Evolutionary conservation across 176 grass and related monocot genomes (phyloP), one percentile per base, ranked within the genome.

Genomic region (Bromus sterilis): DNA sequence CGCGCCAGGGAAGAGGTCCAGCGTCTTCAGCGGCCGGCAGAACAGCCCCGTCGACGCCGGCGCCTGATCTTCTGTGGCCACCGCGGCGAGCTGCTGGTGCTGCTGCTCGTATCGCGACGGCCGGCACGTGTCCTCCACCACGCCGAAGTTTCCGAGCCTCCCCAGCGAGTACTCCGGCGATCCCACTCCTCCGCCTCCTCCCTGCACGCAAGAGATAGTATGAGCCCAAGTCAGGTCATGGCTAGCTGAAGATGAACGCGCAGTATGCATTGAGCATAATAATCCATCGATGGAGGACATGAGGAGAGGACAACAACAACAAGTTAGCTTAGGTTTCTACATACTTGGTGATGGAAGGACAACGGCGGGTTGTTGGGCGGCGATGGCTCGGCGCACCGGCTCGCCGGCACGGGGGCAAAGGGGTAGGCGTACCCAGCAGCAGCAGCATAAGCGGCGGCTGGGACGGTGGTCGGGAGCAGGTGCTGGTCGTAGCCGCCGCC

Each of bases 1-100:
- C 31, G 88, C 90, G 53, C 86, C 80, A 12, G 96, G 96, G 87
- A 98, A 98, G 43, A 98, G 90, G 75, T 98, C 96, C 26, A 98
- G 93, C 62, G 96, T 98, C 89, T 91, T 93, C 23, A 91, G 90
- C 60, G 90, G 96, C 75, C 80, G 33, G 84, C 86, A 89, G 78
- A 44, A 76, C 37, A 43, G 7, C 9, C 56, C 81, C 34, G 73
- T 69, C 66, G 62, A 2, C 63, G 20, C 36, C 48, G 68, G 62
- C 82, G 70, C 3, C 25, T 30, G 21, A 0, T 56, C 64, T 11
- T 33, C 64, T 0, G 43, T 36, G n/a, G n/a, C n/a, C 48, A 18
- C 48, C 48, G 2, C 48, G 48, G 48, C 18, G 16, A 51, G 48
- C 16, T 51, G 48, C 48, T 3, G 41, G 7, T 0, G 60, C 57